These are phyloP conservation scores for Trichophyton benhamiae DNA, from an alignment of 2,329 filamentous ascomycete genomes.

Conservation along the genomic window DNA sequence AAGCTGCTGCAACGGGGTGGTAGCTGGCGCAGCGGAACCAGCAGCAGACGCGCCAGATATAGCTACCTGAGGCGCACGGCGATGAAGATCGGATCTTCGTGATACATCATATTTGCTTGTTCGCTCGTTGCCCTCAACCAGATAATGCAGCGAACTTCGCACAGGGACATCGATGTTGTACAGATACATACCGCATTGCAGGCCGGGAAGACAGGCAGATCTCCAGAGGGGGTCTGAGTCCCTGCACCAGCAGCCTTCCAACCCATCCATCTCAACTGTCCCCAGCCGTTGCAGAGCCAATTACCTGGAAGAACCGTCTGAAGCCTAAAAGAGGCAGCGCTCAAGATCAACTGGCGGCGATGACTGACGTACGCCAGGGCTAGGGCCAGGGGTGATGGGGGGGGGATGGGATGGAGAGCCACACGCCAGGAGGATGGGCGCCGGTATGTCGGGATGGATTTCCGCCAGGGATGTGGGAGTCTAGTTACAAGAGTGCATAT, in stretches of 20 bases:
- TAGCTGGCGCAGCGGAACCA: not conserved
- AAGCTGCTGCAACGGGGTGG: not conserved
- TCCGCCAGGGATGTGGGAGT: not conserved
- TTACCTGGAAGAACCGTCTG: not conserved
- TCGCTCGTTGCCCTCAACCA: not conserved
- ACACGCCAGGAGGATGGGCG: not conserved
- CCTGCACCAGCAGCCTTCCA: not conserved
- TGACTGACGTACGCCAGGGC: conserved; percentile 1
- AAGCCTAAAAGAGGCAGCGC: not conserved
- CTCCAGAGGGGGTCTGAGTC: not conserved
- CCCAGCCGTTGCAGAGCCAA: not conserved
- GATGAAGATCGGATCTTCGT: not conserved
- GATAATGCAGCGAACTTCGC: conserved; percentile 1
- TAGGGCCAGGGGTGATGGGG: not conserved
- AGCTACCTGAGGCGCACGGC: not conserved
- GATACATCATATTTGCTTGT: conserved; percentile 4
- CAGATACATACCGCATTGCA: not conserved
- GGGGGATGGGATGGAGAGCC: too few relatives aligned
- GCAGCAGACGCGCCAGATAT: not conserved
- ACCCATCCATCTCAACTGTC: not conserved
- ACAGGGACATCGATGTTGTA: conserved; percentile 1
- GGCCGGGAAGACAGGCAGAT: not conserved
- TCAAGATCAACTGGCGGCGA: not conserved
- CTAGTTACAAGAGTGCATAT: not conserved
- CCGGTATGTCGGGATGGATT: conserved; percentile 2